These are phyloP conservation scores for Melastoma malabathricum DNA, from an alignment of 345 rosid species.

Conservation along the genomic window DNA sequence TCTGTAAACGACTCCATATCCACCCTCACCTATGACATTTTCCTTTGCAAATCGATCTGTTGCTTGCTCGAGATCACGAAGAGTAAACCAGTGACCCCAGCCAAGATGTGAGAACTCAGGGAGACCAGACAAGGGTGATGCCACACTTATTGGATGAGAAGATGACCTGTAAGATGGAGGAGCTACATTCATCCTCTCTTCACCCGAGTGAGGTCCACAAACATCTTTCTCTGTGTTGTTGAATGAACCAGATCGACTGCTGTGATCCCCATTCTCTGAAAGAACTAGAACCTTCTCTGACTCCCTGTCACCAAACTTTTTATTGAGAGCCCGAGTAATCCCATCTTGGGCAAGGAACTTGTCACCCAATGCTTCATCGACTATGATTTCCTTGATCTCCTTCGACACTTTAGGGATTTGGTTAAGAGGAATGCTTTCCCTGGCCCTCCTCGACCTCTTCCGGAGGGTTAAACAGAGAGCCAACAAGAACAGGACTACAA, in stretches of 20 bases:
- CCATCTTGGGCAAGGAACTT: conserved; percentile 6
- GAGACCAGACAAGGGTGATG: conserved; percentile 12
- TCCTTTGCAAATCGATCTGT: conserved; percentile 13
- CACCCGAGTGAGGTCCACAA: conserved; percentile 6
- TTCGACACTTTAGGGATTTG: conserved; percentile 10
- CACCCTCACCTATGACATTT: conserved; percentile 16
- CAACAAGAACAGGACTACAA: conserved; percentile 8
- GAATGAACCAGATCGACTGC: conserved; percentile 15
- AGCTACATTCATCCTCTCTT: conserved; percentile 5
- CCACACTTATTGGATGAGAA: conserved; percentile 11
- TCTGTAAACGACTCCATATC: conserved; percentile 14
- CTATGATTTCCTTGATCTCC: conserved; percentile 13
- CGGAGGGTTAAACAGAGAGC: conserved; percentile 7
- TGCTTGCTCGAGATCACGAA: conserved; percentile 12
- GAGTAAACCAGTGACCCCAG: conserved; percentile 17
- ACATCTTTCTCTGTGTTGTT: conserved; percentile 11
- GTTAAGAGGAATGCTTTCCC: conserved; percentile 5
- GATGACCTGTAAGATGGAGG: conserved; percentile 7
- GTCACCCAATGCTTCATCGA: conserved; percentile 7
- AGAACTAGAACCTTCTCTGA: conserved; percentile 10
- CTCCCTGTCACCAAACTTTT: conserved; percentile 7
- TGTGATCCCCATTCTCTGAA: conserved; percentile 9
- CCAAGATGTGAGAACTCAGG: conserved; percentile 15
- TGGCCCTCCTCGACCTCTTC: conserved; percentile 10
- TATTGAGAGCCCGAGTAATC: conserved; percentile 3